Evolutionary conservation across 331 rosid genomes (phyloP).

Genomic region (Cucumis variabilis): DNA sequence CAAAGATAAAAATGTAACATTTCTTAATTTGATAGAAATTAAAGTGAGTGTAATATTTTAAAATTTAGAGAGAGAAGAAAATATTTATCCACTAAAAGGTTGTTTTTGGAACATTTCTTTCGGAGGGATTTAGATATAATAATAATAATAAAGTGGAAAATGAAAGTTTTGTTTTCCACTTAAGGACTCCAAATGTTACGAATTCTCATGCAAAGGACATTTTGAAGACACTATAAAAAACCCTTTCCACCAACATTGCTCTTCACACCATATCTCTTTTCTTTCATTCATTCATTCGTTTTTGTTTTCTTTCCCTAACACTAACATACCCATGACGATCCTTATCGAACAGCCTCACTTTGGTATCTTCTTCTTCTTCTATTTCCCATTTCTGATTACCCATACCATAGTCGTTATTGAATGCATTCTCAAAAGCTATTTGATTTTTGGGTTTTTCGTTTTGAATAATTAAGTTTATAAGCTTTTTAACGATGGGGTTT

Average conservation of each 20-base stretch:
- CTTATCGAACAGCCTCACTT: slow-evolving; percentile 53
- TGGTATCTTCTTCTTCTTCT: slow-evolving; percentile 32
- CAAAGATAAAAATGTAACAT: background rate
- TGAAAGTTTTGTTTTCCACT: slow-evolving; percentile 37
- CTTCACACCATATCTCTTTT: slow-evolving; percentile 21
- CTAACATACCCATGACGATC: slow-evolving; percentile 57
- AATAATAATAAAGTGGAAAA: slow-evolving; percentile 9
- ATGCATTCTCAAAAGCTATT: too few species aligned
- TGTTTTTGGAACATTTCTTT: slow-evolving; percentile 20
- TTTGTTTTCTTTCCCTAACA: background rate
- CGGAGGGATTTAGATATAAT: background rate
- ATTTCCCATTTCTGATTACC: too few species aligned
- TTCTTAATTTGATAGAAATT: too few species aligned
- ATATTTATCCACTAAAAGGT: background rate
- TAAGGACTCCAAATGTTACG: slow-evolving; percentile 54
- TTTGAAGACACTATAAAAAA: slow-evolving; percentile 40
- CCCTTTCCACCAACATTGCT: background rate
- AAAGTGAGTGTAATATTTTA: too few species aligned
- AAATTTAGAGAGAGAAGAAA: too few species aligned
- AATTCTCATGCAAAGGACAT: slow-evolving; percentile 53
- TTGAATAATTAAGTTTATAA: too few species aligned
- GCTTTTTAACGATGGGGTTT: background rate
- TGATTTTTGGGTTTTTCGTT: too few species aligned
- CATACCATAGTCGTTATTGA: too few species aligned
- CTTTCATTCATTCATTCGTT: background rate